Conservation (phyloP, 1,284 basidiomycete genomes). For the Ustilago nuda region DNA sequence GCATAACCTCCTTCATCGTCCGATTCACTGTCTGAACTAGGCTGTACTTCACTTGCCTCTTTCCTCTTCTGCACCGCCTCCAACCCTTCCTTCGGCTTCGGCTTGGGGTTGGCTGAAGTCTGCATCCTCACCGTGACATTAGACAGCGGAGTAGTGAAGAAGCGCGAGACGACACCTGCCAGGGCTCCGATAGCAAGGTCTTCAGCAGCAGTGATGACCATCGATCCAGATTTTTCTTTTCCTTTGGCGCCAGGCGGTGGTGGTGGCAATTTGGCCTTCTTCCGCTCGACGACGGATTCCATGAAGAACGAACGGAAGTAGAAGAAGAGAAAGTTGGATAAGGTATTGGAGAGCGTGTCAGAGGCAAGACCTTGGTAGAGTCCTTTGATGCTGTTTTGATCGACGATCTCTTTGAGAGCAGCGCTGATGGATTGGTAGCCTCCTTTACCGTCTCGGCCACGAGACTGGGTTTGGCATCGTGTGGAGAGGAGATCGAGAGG, state of each 20-base stretch:
- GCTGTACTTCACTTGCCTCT: constrained; percentile 2
- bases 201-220: constrained; percentile 66
- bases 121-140: constrained; percentile 72
- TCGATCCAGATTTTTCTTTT: constrained; percentile 27
- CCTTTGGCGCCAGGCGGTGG: constrained; percentile 16
- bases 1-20: constrained; percentile 67
- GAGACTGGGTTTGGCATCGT: constrained; percentile 67
- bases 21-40: constrained; percentile 52
- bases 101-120: constrained; percentile 58
- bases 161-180: constrained; percentile 70
- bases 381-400: constrained; percentile 51
- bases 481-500: constrained; percentile 72
- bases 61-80: constrained; percentile 5
- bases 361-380: constrained; percentile 69
- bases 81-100: constrained; percentile 28
- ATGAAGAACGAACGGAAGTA: constrained; percentile 60
- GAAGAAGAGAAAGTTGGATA: constrained; percentile 68
- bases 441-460: constrained; percentile 38
- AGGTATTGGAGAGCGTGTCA: constrained; percentile 70
- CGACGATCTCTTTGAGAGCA: constrained; percentile 51
- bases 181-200: constrained; percentile 71
- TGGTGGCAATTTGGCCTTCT: constrained; percentile 25
- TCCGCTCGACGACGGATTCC: constrained; percentile 34
- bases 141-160: constrained; percentile 71
- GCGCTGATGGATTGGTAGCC: constrained; percentile 44